Evolutionary conservation across 1,284 basidiomycete species (phyloP).

Genomic region (Naganishia albida): DNA sequence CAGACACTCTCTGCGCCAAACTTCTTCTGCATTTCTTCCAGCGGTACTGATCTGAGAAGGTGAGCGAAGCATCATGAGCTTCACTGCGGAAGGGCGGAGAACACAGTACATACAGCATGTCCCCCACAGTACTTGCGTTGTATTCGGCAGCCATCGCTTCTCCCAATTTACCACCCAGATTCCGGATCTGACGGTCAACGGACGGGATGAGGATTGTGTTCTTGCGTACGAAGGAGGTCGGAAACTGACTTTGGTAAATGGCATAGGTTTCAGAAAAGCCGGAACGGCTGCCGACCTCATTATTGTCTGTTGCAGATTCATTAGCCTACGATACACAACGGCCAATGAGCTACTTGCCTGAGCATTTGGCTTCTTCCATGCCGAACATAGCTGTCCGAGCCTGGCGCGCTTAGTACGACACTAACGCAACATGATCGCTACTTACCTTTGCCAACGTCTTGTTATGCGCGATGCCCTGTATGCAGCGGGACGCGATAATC

Average conservation of each 20-base stretch:
- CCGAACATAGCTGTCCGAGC: conserved; percentile 69
- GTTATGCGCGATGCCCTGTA: conserved; percentile 84
- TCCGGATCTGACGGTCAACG: conserved; percentile 70
- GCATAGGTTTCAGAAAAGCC: conserved; percentile 73
- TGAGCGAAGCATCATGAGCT: not conserved
- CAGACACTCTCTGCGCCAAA: conserved; percentile 67
- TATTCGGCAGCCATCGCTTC: conserved; percentile 82
- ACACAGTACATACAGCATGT: conserved; percentile 66
- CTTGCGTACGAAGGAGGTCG: too few relatives aligned
- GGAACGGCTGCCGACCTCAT: conserved; percentile 79
- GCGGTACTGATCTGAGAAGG: conserved; percentile 50
- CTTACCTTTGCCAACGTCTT: conserved; percentile 89
- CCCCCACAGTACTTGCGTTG: conserved; percentile 82
- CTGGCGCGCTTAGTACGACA: conserved; percentile 11
- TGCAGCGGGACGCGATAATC: not conserved
- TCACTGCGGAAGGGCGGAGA: not conserved
- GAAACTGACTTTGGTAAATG: conserved; percentile 77
- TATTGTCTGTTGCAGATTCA: conserved; percentile 63
- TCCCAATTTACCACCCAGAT: conserved; percentile 92
- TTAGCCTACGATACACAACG: too few relatives aligned
- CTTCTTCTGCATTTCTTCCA: conserved; percentile 58
- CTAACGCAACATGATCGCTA: not conserved
- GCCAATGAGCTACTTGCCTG: conserved; percentile 59
- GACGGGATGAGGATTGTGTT: not conserved
- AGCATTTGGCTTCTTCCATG: conserved; percentile 83